phyloP scores from a whole-genome alignment of 768 basidiomycete species.

The Naganishia friedmannii region DNA sequence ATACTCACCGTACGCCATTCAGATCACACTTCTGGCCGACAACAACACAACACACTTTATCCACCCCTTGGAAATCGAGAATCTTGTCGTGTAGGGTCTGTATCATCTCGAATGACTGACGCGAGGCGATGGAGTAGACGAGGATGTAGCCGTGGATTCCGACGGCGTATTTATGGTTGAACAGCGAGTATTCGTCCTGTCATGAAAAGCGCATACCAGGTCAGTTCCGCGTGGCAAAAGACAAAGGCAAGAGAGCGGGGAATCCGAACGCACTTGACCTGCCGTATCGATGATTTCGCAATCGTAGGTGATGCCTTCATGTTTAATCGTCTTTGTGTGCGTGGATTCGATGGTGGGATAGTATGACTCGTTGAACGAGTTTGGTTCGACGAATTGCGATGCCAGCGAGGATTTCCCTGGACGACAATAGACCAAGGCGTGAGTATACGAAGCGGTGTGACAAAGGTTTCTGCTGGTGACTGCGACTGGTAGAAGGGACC shows the following conservation, averaged over 20 bases:
- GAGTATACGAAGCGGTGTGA: neutral
- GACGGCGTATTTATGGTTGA: conserved; percentile 89
- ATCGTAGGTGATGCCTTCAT: conserved; percentile 86
- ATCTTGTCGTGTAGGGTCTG: conserved; percentile 92
- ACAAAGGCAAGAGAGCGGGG: conserved; percentile 21
- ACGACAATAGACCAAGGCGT: neutral
- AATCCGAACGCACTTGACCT: conserved; percentile 68
- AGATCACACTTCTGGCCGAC: conserved; percentile 91
- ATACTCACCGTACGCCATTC: conserved; percentile 62
- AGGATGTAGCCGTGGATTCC: conserved; percentile 96
- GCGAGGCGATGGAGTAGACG: conserved; percentile 87
- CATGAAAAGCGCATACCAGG: neutral
- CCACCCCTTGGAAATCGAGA: conserved; percentile 75
- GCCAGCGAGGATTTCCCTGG: conserved; percentile 91
- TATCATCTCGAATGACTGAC: conserved; percentile 91
- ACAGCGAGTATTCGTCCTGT: conserved; percentile 92
- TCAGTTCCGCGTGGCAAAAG: neutral
- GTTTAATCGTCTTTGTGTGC: conserved; percentile 76
- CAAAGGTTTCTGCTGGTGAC: too few species aligned
- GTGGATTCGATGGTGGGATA: conserved; percentile 93
- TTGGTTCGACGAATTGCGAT: conserved; percentile 80
- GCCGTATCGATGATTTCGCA: conserved; percentile 98
- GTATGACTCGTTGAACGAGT: conserved; percentile 85
- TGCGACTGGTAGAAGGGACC: too few species aligned
- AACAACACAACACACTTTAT: conserved; percentile 84